Evolutionary conservation across 1,284 basidiomycete genomes (phyloP).

Genomic region (Agroathelia rolfsii): DNA sequence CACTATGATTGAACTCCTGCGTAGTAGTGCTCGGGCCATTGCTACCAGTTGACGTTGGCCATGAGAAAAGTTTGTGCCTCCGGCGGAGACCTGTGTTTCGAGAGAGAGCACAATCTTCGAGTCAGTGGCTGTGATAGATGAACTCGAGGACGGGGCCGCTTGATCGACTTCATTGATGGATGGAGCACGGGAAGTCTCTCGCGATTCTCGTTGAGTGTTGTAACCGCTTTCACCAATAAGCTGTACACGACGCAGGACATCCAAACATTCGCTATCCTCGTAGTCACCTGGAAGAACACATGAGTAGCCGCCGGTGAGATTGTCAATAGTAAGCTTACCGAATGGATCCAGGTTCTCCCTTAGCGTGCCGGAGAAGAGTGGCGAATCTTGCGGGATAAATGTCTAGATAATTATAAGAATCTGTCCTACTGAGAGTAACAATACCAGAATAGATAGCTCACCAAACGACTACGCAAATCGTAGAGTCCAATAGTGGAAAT

Average conservation of each 20-base stretch:
- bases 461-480: slow-evolving; percentile 70
- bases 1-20: slow-evolving; percentile 54
- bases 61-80: slow-evolving; percentile 62
- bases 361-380: slow-evolving; percentile 81
- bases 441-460: too few relatives aligned
- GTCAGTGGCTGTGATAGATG: slow-evolving; percentile 23
- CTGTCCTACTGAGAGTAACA: not conserved
- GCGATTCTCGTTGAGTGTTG: slow-evolving; percentile 37
- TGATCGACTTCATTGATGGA: slow-evolving; percentile 36
- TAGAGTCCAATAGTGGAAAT: slow-evolving; percentile 81
- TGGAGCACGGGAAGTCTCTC: slow-evolving; percentile 32
- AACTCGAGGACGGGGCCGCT: slow-evolving; percentile 24
- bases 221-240: slow-evolving; percentile 41
- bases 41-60: slow-evolving; percentile 68
- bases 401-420: slow-evolving; percentile 33
- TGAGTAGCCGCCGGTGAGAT: slow-evolving; percentile 2
- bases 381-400: slow-evolving; percentile 74
- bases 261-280: slow-evolving; percentile 67
- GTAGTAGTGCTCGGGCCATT: slow-evolving; percentile 53
- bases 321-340: slow-evolving; percentile 24
- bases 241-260: slow-evolving; percentile 56
- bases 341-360: slow-evolving; percentile 87
- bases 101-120: slow-evolving; percentile 37
- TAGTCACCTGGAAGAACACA: slow-evolving; percentile 49
- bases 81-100: slow-evolving; percentile 49